Percentiles rank a stretch among this genome's conserved stretches.
phyloP scores from a whole-genome alignment of 1,284 basidiomycete species.

The Pseudomicrostroma phylloplanum region DNA sequence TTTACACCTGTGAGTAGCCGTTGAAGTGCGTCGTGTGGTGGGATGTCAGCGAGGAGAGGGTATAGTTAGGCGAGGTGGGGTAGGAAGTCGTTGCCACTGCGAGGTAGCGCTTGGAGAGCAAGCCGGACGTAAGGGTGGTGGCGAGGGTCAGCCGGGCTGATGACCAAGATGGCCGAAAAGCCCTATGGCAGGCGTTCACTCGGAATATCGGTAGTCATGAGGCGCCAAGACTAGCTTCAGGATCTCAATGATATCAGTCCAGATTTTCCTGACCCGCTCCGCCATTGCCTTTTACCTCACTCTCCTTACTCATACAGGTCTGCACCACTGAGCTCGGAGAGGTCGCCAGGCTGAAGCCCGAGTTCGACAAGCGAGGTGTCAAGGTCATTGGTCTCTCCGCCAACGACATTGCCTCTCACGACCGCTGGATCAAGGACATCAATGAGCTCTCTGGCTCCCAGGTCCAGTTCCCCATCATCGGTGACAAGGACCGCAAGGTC shows the following conservation, averaged over 20 bases:
- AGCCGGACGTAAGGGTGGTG: too few relatives aligned
- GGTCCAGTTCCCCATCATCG: conserved; percentile 91
- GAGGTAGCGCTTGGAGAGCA: too few relatives aligned
- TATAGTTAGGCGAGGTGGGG: too few relatives aligned
- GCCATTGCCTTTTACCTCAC: conserved; percentile 4
- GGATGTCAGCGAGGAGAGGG: too few relatives aligned
- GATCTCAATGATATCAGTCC: too few relatives aligned
- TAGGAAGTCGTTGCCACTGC: too few relatives aligned
- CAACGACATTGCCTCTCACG: conserved; percentile 73
- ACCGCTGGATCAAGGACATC: conserved; percentile 79
- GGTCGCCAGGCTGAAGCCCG: conserved; percentile 74
- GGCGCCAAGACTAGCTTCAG: too few relatives aligned
- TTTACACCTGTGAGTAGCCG: conserved; percentile 54
- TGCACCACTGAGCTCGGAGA: conserved; percentile 88
- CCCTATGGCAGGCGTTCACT: too few relatives aligned
- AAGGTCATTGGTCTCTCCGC: conserved; percentile 77
- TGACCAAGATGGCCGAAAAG: too few relatives aligned
- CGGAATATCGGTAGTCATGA: too few relatives aligned
- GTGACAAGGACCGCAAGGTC: conserved; percentile 72
- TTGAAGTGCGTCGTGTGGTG: neutral
- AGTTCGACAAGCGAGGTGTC: conserved; percentile 80
- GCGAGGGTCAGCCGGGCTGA: too few relatives aligned
- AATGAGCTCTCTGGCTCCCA: conserved; percentile 69
- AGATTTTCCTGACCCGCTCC: conserved; percentile 53
- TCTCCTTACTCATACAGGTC: conserved; percentile 15